Evolutionary conservation across 139 green algal genomes (phyloP).

Genomic region (Pleodorina starrii): DNA sequence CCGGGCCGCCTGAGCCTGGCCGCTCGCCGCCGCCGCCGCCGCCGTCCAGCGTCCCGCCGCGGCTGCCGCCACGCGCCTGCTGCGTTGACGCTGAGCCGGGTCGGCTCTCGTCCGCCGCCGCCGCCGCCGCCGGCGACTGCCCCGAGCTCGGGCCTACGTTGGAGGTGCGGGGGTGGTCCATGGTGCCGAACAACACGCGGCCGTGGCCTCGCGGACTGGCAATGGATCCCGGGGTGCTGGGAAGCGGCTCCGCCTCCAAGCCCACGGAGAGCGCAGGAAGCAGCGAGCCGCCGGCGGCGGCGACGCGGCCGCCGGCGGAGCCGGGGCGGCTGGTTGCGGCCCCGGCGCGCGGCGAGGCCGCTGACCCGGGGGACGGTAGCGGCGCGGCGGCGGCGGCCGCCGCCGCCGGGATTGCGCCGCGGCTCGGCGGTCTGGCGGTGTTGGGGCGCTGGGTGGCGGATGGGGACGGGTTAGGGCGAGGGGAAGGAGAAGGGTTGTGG

Average conservation of each 20-base stretch:
- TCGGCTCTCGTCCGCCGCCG: neutral
- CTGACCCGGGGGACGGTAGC: neutral
- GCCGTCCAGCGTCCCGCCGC: constrained; percentile 3
- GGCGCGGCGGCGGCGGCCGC: neutral
- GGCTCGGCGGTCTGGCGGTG: neutral
- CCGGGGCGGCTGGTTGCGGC: neutral
- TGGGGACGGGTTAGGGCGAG: no score
- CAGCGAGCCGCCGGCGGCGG: neutral
- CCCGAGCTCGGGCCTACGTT: neutral
- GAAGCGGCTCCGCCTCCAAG: neutral
- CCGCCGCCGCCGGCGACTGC: neutral
- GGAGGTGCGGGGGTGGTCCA: neutral
- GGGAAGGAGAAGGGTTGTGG: no score
- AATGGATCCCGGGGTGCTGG: constrained; percentile 17
- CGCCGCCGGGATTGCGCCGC: neutral
- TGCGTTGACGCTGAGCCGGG: neutral
- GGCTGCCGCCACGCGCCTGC: neutral
- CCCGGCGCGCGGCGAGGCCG: neutral
- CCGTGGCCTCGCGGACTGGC: neutral
- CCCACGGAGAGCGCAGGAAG: neutral
- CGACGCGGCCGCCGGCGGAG: neutral
- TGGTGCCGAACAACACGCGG: neutral
- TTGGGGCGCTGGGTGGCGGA: neutral
- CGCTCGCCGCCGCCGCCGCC: neutral
- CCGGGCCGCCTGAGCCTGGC: neutral